Percentiles rank a stretch among this genome's conserved stretches.
phyloP scores from a whole-genome alignment of 257 asterid genomes.

The Solanum ahanhuiri region DNA sequence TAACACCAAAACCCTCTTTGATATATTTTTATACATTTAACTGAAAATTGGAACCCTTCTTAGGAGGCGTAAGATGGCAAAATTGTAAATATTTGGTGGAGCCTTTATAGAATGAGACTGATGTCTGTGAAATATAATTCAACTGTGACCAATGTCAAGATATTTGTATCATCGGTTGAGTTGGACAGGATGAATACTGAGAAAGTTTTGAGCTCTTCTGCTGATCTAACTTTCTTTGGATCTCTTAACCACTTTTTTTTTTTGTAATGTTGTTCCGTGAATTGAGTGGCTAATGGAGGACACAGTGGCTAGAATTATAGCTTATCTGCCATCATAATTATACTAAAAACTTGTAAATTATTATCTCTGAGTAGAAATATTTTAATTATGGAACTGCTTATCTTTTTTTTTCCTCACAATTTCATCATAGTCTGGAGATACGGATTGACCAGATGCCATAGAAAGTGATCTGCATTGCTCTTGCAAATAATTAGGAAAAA shows the following conservation, averaged over 20 bases:
- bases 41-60: not conserved
- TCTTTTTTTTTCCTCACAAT: not conserved
- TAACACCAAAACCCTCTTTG: not conserved
- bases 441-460: not conserved
- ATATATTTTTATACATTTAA: not conserved
- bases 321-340: not conserved
- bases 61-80: not conserved
- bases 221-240: not conserved
- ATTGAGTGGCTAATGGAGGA: not conserved
- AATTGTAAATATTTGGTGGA: not conserved
- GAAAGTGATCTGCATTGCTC: not conserved
- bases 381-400: not conserved
- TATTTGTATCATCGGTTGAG: not conserved
- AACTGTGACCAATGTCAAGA: not conserved
- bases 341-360: not conserved
- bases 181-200: not conserved
- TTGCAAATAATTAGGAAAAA: not conserved
- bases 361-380: not conserved
- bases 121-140: not conserved
- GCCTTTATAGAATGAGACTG: not conserved
- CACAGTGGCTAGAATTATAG: not conserved
- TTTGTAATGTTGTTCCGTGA: not conserved
- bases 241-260: not conserved
- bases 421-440: not conserved
- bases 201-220: not conserved